These are phyloP conservation scores for Nicotiana obtusifolia DNA, from an alignment of 257 asterid genomes.

Conservation along the genomic window DNA sequence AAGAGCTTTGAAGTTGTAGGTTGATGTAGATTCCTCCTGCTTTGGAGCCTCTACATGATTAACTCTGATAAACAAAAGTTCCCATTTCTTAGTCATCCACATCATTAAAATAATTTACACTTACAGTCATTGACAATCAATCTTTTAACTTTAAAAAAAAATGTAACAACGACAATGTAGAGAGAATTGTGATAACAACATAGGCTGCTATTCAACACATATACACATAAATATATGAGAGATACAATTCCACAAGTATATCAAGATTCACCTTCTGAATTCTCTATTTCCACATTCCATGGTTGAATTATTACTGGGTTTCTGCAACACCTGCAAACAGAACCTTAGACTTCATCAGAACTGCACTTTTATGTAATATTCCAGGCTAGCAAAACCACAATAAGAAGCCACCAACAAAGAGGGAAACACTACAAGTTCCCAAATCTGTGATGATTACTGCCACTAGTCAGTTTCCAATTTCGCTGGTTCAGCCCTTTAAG, in stretches of 20 bases:
- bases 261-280: slow-evolving; percentile 47
- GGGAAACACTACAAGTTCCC: background rate
- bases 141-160: background rate
- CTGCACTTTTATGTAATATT: background rate
- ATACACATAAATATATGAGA: background rate
- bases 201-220: background rate
- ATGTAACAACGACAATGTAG: background rate
- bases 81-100: background rate
- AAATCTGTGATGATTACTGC: background rate
- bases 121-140: background rate
- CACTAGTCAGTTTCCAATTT: background rate
- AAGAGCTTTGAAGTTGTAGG: slow-evolving; percentile 72
- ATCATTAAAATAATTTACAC: background rate
- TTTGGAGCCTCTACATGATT: slow-evolving; percentile 32
- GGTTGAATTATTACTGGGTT: slow-evolving; percentile 21
- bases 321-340: slow-evolving; percentile 44
- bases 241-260: background rate
- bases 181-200: background rate
- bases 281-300: slow-evolving; percentile 46
- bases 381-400: background rate
- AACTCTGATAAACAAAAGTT: slow-evolving; percentile 30
- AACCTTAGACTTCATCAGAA: background rate
- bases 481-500: background rate
- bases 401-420: slow-evolving; percentile 2
- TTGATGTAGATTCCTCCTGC: slow-evolving; percentile 30